Conservation (phyloP, 768 basidiomycete genomes). For the Tulasnella sp. region DNA sequence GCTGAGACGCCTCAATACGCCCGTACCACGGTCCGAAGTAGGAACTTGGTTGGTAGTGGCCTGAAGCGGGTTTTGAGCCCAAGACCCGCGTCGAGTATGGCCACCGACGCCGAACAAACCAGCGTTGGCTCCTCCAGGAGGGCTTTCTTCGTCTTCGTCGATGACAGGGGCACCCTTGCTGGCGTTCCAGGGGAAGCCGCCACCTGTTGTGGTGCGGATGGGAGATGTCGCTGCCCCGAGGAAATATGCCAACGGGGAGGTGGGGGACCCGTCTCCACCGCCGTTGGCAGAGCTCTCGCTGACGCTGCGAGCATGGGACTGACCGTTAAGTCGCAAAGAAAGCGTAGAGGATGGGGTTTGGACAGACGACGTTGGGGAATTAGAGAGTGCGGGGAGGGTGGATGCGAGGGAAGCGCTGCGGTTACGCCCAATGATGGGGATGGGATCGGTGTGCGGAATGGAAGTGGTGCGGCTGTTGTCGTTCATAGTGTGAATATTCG, state of each 20-base stretch:
- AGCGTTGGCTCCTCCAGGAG: slow-evolving; percentile 3
- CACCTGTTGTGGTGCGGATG: background rate
- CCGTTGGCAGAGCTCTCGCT: slow-evolving; percentile 13
- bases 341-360: slow-evolving; percentile 23
- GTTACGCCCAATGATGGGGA: slow-evolving; percentile 14
- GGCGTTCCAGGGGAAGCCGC: background rate
- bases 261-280: slow-evolving; percentile 19
- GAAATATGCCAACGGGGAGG: slow-evolving; percentile 27
- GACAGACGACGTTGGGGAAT: slow-evolving; percentile 26
- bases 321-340: background rate
- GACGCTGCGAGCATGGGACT: background rate
- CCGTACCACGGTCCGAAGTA: slow-evolving; percentile 21
- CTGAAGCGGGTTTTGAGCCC: background rate
- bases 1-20: slow-evolving; percentile 27
- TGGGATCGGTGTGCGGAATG: slow-evolving; percentile 8
- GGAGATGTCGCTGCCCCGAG: slow-evolving; percentile 20
- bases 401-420: slow-evolving; percentile 18
- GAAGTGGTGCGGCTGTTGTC: slow-evolving; percentile 6
- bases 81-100: slow-evolving; percentile 19
- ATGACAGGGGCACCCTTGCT: background rate
- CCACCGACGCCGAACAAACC: slow-evolving; percentile 18
- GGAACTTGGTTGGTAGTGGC: background rate
- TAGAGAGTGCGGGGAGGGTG: slow-evolving; percentile 22
- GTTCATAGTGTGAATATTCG: background rate
- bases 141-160: slow-evolving; percentile 24